Evolutionary conservation across 306 rosid species (phyloP), one percentile per base, ranked within the genome.

Genomic region (Rosa rugosa): DNA sequence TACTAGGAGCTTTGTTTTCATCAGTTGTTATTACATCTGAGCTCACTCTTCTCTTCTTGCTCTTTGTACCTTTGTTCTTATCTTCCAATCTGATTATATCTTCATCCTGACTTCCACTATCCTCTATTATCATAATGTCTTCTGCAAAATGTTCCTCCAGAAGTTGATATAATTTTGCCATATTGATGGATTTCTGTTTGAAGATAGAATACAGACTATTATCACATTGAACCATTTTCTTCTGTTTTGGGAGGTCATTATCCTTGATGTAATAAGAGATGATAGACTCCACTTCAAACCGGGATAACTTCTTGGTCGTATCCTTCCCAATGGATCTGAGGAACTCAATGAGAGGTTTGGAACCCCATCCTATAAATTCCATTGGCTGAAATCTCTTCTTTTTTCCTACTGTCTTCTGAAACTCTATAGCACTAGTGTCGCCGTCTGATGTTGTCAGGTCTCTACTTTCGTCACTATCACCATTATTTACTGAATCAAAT

Each of bases 341-440:
- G 87, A 94, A 91, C 51, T 76, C 82, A 49, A 75, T 49, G 41
- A 94, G 91, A 59, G 91, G 86, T 78, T 85, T 86, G 51, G 98
- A 94, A 71, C 86, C 90, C 97, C 94, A 90, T 56, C 88, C 88
- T 2, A 23, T 7, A 13, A 82, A 81, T 41, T 85, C 82, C 49
- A 17, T 73, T 50, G 73, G 44, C 72, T 75, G 80, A 17, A 75
- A 51, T n/a, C 34, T 73, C 71, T 82, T 89, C 72, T 81, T 68
- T 67, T 76, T 79, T 40, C 54, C 46, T 49, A 47, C 41, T 7
- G 56, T 45, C 77, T 34, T 69, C 73, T 14, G 69, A 75, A 79
- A 38, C 77, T 46, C 17, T 17, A 25, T 38, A 42, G 25, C 63
- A 46, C 71, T 80, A 46, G 56, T 69, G 62, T 79, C 83, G 71